phyloP scores from a whole-genome alignment of 176 grass and related monocot species.

The Paspalum vaginatum region DNA sequence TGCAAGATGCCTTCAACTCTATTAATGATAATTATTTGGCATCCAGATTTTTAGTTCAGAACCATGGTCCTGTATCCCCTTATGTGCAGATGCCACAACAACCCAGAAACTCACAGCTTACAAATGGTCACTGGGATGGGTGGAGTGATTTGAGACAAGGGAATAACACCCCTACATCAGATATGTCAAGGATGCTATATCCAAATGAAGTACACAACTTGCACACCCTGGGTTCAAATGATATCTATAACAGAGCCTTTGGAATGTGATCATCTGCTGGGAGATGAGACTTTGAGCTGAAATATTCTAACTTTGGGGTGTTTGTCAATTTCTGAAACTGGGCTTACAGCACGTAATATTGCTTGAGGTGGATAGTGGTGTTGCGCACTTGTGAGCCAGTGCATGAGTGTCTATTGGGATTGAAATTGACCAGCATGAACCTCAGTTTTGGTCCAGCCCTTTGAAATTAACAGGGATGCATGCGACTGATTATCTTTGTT shows the following conservation, averaged over 20 bases:
- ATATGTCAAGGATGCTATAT: slow-evolving; percentile 65
- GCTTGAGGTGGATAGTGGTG: slow-evolving; percentile 19
- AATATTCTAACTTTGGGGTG: background rate
- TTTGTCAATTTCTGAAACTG: slow-evolving; percentile 43
- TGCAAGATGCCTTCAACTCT: slow-evolving; percentile 55
- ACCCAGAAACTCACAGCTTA: slow-evolving; percentile 58
- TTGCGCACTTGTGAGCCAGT: slow-evolving; percentile 31
- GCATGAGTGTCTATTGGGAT: slow-evolving; percentile 32
- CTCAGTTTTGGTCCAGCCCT: slow-evolving; percentile 18
- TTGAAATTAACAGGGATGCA: slow-evolving; percentile 54
- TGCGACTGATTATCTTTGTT: background rate
- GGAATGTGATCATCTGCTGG: slow-evolving; percentile 58
- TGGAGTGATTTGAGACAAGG: slow-evolving; percentile 72
- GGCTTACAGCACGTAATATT: slow-evolving; percentile 4
- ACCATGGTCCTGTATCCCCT: slow-evolving; percentile 54
- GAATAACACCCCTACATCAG: slow-evolving; percentile 53
- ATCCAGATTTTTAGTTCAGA: slow-evolving; percentile 62
- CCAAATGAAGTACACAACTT: slow-evolving; percentile 62
- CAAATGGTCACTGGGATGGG: slow-evolving; percentile 72
- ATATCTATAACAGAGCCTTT: slow-evolving; percentile 82
- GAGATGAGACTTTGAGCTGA: slow-evolving; percentile 37
- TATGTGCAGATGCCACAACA: slow-evolving; percentile 57
- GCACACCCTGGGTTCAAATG: slow-evolving; percentile 59
- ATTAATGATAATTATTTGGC: slow-evolving; percentile 71
- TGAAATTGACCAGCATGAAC: slow-evolving; percentile 41